phyloP scores from a whole-genome alignment of 257 asterid species.

The Catharanthus roseus region DNA sequence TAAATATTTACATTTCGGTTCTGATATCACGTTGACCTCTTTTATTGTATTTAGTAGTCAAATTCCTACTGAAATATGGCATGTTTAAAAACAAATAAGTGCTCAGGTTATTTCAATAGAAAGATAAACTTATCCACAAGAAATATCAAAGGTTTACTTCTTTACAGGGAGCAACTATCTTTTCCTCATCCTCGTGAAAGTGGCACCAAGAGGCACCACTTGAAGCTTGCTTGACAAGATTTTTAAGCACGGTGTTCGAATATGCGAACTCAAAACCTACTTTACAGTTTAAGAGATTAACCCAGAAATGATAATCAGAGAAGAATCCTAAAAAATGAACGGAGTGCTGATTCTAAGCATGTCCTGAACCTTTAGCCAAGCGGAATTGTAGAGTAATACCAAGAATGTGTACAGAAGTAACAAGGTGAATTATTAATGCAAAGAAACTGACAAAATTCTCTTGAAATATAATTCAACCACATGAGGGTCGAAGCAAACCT shows the following conservation, averaged over 20 bases:
- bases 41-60: no score
- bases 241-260: neutral
- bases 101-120: neutral
- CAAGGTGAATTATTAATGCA: neutral
- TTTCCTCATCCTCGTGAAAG: neutral
- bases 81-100: neutral
- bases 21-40: neutral
- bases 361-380: neutral
- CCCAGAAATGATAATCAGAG: neutral
- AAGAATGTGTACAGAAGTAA: neutral
- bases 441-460: neutral
- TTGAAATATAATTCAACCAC: neutral
- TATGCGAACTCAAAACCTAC: neutral
- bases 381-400: neutral
- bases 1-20: neutral
- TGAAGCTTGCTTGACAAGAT: neutral
- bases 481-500: slow-evolving; percentile 44
- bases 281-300: neutral
- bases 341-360: neutral
- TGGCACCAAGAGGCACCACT: neutral
- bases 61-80: no score
- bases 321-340: no score
- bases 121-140: neutral
- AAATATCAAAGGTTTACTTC: neutral
- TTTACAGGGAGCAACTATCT: neutral